Percentiles rank a stretch among this genome's conserved stretches.
phyloP scores from a whole-genome alignment of 2,329 filamentous ascomycete genomes.

The Piedraia hortae region DNA sequence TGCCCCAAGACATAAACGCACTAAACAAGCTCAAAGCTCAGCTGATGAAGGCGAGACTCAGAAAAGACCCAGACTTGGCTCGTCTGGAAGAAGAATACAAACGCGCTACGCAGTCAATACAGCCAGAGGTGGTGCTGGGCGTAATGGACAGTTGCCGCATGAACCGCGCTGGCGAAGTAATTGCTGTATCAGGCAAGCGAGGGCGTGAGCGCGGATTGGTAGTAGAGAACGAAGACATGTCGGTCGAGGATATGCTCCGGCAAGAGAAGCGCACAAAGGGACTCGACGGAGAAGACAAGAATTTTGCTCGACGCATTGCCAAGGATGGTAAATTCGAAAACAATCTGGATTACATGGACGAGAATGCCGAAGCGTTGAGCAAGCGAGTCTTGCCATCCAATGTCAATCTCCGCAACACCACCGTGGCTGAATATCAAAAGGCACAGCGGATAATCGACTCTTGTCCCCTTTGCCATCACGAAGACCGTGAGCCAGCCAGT shows the following conservation, averaged over 20 bases:
- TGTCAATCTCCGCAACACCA: slow-evolving; percentile 60
- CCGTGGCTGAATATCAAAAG: slow-evolving; percentile 70
- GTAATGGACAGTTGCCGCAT: slow-evolving; percentile 78
- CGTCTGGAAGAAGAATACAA: slow-evolving; percentile 68
- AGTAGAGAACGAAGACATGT: slow-evolving; percentile 85
- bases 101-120: too few species aligned
- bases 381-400: slow-evolving; percentile 69
- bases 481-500: slow-evolving; percentile 28
- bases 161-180: slow-evolving; percentile 44
- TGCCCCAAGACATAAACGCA: slow-evolving; percentile 42
- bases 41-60: slow-evolving; percentile 85
- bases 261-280: slow-evolving; percentile 71
- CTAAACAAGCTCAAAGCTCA: slow-evolving; percentile 78
- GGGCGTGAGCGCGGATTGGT: slow-evolving; percentile 64
- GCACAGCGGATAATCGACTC: slow-evolving; percentile 63
- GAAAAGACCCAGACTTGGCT: slow-evolving; percentile 43
- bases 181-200: slow-evolving; percentile 47
- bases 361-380: slow-evolving; percentile 76
- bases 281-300: slow-evolving; percentile 43
- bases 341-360: slow-evolving; percentile 89
- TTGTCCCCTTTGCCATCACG: slow-evolving; percentile 79
- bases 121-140: slow-evolving; percentile 56
- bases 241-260: slow-evolving; percentile 83
- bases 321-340: slow-evolving; percentile 79
- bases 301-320: slow-evolving; percentile 74